Evolutionary conservation across 352 stramenopile species (phyloP), one percentile per base, ranked within the genome.

Genomic region (Phytophthora pistaciae): DNA sequence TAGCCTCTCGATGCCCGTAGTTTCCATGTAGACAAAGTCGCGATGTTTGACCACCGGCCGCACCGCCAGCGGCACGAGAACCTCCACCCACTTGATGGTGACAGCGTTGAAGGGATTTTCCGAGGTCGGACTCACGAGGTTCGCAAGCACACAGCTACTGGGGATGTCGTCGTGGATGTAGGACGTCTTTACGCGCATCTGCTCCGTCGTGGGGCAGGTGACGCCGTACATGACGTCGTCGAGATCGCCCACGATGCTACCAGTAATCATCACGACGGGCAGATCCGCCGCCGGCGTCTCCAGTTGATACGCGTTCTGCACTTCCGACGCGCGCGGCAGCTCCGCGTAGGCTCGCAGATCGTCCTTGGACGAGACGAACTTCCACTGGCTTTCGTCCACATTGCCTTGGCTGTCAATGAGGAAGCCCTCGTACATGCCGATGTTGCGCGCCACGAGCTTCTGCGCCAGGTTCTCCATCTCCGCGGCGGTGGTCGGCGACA

Each of bases 81-180:
- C 69, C 62, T 88, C 84, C 9, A 89, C 52, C 84, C 84, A 91
- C 56, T 91, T 87, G 61, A 91, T 63, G 0, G 20, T 74, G 6
- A 82, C 21, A 10, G 70, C 68, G 1, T 70, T 75, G 60, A 87
- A 90, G 40, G 84, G 79, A 10, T 67, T 66, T 9, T 70, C 50
- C 0, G 52, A 42, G 0, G 75, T 85, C 6, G 81, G 81, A 9
- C 46, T 50, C 2, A 76, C 53, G 14, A 91, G 21, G 6, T 69
- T 75, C 0, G 77, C 56, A 1, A 91, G 69, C 50, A 91, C 79
- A 27, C 77, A 77, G 61, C 79, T 76, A 56, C 84, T 70, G 5
- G 73, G 55, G 10, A 88, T 57, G 20, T 79, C 75, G 58, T 85
- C 73, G 18, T 85, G 66, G 25, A 79, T 72, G 61, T 90, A 89